Conservation (phyloP, 75 land plant species). For the Cryptomeria japonica region DNA sequence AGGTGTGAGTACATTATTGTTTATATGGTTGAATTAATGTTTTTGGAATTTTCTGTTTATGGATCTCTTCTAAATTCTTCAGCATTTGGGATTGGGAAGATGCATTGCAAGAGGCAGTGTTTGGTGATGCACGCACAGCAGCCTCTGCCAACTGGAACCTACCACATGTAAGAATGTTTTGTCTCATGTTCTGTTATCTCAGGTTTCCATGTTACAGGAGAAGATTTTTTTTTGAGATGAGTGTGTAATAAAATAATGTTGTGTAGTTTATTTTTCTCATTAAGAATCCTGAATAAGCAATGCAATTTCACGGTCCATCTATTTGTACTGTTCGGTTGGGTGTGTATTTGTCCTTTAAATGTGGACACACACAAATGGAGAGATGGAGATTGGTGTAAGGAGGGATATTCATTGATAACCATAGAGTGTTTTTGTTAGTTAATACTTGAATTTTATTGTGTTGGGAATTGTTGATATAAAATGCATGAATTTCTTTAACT, state of each 20-base stretch:
- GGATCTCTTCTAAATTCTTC: conserved; percentile 9
- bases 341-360: background rate
- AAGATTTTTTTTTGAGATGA: background rate
- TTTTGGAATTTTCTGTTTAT: background rate
- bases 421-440: background rate
- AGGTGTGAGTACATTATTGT: background rate
- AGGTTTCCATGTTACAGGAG: background rate
- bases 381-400: background rate
- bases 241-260: background rate
- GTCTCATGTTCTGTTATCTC: background rate
- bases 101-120: conserved; percentile 38
- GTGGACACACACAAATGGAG: background rate
- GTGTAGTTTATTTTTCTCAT: background rate
- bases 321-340: background rate
- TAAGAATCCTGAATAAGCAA: background rate
- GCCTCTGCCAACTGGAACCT: conserved; percentile 80
- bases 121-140: conserved; percentile 69
- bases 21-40: background rate
- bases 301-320: background rate
- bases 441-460: background rate
- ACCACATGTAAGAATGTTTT: conserved; percentile 47
- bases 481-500: background rate
- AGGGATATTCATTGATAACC: background rate
- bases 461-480: background rate
- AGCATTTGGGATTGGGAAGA: conserved; percentile 87